Percentiles rank a stretch among this genome's conserved stretches.
These are phyloP conservation scores for Wallacemonas rigidus DNA, from an alignment of 208 protist genomes.

Conservation along the genomic window DNA sequence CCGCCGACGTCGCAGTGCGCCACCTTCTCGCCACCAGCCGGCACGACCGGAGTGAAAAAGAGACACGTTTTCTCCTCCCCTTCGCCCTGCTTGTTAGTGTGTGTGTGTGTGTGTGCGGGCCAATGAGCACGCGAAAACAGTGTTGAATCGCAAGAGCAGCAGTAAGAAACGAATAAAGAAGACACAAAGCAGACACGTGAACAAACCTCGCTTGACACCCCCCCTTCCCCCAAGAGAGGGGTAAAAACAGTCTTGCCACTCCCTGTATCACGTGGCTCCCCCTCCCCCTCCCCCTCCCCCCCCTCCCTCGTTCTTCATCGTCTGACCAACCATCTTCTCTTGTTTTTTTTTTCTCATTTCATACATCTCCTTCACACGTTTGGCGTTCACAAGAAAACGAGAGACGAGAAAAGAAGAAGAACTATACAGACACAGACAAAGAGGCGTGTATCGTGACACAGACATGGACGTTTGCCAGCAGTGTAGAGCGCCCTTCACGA, in stretches of 20 bases:
- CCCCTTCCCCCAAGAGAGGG: too few relatives aligned
- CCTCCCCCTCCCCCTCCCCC: too few relatives aligned
- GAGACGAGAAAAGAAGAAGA: too few relatives aligned
- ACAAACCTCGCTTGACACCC: too few relatives aligned
- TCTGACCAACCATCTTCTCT: not conserved
- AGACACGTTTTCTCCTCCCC: not conserved
- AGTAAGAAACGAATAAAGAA: not conserved
- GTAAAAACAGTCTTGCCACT: too few relatives aligned
- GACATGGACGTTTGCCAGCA: slow-evolving; percentile 35
- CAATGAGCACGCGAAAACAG: not conserved
- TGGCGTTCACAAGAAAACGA: too few relatives aligned
- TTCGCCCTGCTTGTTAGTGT: too few relatives aligned
- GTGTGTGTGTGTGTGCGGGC: too few relatives aligned
- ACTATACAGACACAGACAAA: too few relatives aligned
- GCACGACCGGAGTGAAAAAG: not conserved
- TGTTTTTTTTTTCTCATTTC: slow-evolving; percentile 1
- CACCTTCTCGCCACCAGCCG: slow-evolving; percentile 11
- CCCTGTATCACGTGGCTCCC: too few relatives aligned
- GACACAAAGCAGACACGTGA: not conserved
- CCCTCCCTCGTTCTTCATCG: not conserved
- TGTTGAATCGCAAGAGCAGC: not conserved
- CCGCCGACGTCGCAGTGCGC: not conserved
- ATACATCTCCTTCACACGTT: not conserved
- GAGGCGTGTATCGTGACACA: too few relatives aligned
- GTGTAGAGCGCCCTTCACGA: slow-evolving; percentile 73